Evolutionary conservation across 768 basidiomycete species (phyloP).

Genomic region (Lactarius deliciosus): DNA sequence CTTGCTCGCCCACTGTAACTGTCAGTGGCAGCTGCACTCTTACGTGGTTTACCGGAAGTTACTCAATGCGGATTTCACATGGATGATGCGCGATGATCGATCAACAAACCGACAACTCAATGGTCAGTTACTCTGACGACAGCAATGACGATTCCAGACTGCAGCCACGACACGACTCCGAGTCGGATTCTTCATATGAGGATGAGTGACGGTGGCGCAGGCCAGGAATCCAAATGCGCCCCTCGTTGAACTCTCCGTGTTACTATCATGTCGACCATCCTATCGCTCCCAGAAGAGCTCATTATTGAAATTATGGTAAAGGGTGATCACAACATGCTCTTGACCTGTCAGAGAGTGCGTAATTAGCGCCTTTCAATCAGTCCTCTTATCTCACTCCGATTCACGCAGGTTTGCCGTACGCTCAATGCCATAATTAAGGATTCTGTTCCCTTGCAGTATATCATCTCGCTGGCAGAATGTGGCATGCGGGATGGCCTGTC

Average conservation of each 20-base stretch:
- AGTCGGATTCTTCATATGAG: background rate
- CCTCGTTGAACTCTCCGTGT: background rate
- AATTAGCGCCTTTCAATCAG: background rate
- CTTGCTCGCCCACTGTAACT: no score
- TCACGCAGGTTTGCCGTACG: constrained; percentile 18
- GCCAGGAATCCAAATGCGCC: background rate
- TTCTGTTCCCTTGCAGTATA: constrained; percentile 20
- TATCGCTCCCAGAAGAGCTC: constrained; percentile 23
- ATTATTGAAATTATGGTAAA: constrained; percentile 19
- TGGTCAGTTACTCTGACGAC: background rate
- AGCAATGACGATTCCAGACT: background rate
- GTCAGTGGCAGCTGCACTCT: no score
- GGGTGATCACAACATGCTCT: constrained; percentile 12
- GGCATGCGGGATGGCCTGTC: constrained; percentile 21
- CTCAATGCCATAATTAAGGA: constrained; percentile 16
- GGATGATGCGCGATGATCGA: background rate
- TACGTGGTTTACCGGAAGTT: no score
- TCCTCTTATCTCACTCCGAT: background rate
- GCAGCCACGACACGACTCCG: constrained; percentile 2
- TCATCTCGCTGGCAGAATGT: constrained; percentile 17
- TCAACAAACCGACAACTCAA: no score
- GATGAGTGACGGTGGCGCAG: background rate
- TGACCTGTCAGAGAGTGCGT: constrained; percentile 18
- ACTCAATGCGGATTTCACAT: background rate
- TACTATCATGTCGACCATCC: constrained; percentile 15